A percentile compares a stretch with the other conserved stretches of the same genome.
These are phyloP conservation scores for Oryza longistaminata DNA, from an alignment of 176 grass and related monocot genomes.

Conservation along the genomic window DNA sequence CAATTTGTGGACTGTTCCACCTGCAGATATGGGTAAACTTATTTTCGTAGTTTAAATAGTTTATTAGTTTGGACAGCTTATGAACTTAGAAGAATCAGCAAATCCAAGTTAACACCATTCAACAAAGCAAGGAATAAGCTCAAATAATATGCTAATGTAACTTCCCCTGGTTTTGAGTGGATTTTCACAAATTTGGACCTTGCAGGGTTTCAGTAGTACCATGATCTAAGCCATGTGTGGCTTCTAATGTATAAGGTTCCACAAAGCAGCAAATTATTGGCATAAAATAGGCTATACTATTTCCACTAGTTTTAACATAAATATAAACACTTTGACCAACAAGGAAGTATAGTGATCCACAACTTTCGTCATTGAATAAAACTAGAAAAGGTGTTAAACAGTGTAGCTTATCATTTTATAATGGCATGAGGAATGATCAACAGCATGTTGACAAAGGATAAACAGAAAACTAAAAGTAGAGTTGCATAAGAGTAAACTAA, in stretches of 20 bases:
- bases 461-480: neutral
- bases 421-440: neutral
- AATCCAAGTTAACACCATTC: neutral
- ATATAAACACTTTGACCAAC: neutral
- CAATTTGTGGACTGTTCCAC: neutral
- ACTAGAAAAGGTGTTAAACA: neutral
- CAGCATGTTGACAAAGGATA: neutral
- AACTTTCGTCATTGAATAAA: neutral
- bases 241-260: neutral
- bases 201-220: neutral
- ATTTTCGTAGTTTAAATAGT: conserved; percentile 8
- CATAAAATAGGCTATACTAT: neutral
- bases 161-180: neutral
- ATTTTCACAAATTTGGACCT: conserved; percentile 8
- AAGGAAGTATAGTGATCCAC: neutral
- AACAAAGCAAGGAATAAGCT: neutral
- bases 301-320: neutral
- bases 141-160: conserved; percentile 1
- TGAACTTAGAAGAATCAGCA: conserved; percentile 12
- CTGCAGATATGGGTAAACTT: neutral
- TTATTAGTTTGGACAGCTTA: conserved; percentile 1
- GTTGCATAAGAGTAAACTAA: neutral
- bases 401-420: neutral
- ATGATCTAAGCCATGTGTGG: neutral
- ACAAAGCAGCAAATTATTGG: neutral